Base-by-base conservation (phyloP, 2,329 filamentous ascomycete species). In the Juglanconis sp. region DNA sequence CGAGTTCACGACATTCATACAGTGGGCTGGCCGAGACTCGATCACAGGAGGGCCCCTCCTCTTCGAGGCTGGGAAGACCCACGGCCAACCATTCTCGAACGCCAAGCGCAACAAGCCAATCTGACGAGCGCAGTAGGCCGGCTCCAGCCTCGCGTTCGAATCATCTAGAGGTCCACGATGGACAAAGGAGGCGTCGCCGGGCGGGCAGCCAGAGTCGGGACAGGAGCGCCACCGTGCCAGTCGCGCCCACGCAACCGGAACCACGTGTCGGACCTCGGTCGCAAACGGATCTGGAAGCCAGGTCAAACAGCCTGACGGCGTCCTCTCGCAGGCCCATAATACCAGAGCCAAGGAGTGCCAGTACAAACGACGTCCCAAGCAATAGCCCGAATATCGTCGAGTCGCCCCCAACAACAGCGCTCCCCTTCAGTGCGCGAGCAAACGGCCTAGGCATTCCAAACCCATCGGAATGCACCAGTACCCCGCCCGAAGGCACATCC, bases 211-310 rank as follows among this genome's bases (percentile, higher is more conserved):
- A 77, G 7, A 76, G 78, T 56, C 61, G 62, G 46, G 62, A 64
- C n/a, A 80, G 85, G 53, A 84, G 82, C 64, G 75, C 80, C 6
- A 86, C 83, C 5, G 72, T 80, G 2, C 80, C 83, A 3, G 66
- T 76, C 17, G 73, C 74, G 54, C 71, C 75, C 15, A 71, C 76
- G 2, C 70, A 77, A 46, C 68, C 77, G 34, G 76, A 81, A 11
- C 69, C 76, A 32, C 76, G 79, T 55, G 80, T 81, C 47, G 81
- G 84, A 11, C 78, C 83, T 30, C 81, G 83, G 30, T 91, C 89
- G 17, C 83, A 87, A 51, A 89, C 85, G 2, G 89, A 92, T 68
- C 74, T 92, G 8, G 73, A 75, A 2, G 63, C 78, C 5, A 76
- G 78, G 47, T 71, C 79, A 6, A 75, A 75, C 30, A 72, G 72